phyloP scores from a whole-genome alignment of 2,329 filamentous ascomycete species.

The Apiospora koreana region DNA sequence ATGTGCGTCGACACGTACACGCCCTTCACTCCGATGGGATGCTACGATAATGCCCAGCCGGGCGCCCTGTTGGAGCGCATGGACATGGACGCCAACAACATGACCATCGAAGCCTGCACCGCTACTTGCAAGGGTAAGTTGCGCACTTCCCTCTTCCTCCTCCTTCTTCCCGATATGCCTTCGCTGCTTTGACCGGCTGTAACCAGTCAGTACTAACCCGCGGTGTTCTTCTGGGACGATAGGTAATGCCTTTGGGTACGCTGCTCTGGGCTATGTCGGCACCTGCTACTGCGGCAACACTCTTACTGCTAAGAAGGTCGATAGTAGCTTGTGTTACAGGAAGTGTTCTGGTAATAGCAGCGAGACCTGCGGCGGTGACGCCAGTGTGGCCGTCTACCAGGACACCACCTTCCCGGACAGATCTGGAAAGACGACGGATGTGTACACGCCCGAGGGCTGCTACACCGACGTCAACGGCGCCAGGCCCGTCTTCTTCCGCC shows the following conservation, averaged over 20 bases:
- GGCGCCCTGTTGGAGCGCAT: constrained; percentile 45
- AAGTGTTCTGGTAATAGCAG: constrained; percentile 48
- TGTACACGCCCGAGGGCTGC: constrained; percentile 64
- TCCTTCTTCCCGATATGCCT: background rate
- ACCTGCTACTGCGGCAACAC: constrained; percentile 55
- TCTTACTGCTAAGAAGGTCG: constrained; percentile 48
- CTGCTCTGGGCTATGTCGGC: constrained; percentile 53
- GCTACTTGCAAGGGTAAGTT: constrained; percentile 49
- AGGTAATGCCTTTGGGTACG: constrained; percentile 52
- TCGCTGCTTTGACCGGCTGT: background rate
- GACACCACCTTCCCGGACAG: constrained; percentile 49
- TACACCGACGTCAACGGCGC: constrained; percentile 50
- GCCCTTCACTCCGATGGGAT: constrained; percentile 51
- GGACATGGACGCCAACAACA: constrained; percentile 36
- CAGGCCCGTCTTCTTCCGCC: constrained; percentile 46
- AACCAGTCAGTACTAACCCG: background rate
- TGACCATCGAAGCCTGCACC: constrained; percentile 50
- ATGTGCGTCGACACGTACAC: constrained; percentile 46
- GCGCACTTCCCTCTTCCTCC: background rate
- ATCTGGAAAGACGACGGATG: constrained; percentile 43
- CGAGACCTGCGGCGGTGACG: constrained; percentile 49
- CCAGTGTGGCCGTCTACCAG: constrained; percentile 48
- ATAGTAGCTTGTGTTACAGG: constrained; percentile 57
- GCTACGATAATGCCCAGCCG: constrained; percentile 41
- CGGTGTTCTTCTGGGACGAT: background rate